Evolutionary conservation across 2,329 filamentous ascomycete species (phyloP).

Genomic region (Calonectria fujianensis): DNA sequence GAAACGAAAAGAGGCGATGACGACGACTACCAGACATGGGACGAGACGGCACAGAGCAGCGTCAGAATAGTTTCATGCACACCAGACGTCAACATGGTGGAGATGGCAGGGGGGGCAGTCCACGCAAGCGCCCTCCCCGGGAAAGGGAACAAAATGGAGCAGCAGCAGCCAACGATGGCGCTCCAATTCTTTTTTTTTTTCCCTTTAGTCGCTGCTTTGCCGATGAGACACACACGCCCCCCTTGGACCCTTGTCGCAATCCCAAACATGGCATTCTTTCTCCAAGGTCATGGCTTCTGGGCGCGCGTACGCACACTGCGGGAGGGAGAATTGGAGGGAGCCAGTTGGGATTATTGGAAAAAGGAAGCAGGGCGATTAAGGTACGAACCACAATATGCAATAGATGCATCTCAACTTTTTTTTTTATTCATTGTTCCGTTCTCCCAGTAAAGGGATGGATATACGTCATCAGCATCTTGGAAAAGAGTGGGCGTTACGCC

Average conservation of each 20-base stretch:
- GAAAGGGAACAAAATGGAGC: neutral
- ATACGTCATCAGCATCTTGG: neutral
- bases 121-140: constrained; percentile 20
- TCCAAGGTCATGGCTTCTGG: neutral
- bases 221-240: constrained; percentile 14
- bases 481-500: neutral
- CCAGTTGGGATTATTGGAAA: neutral
- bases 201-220: neutral
- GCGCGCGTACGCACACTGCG: neutral
- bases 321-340: neutral
- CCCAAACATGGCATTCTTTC: constrained; percentile 11
- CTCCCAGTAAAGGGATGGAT: neutral
- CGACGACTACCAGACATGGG: constrained; percentile 29
- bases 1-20: neutral
- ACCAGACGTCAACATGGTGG: neutral
- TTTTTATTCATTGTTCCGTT: neutral
- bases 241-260: constrained; percentile 11
- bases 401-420: neutral
- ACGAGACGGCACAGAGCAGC: constrained; percentile 12
- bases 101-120: constrained; percentile 1
- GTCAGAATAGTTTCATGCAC: constrained; percentile 36
- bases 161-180: constrained; percentile 2
- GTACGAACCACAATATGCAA: neutral
- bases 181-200: constrained; percentile 17
- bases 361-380: neutral